Evolutionary conservation across 768 basidiomycete genomes (phyloP).

Genomic region (Hygrophoropsis aurantiaca): DNA sequence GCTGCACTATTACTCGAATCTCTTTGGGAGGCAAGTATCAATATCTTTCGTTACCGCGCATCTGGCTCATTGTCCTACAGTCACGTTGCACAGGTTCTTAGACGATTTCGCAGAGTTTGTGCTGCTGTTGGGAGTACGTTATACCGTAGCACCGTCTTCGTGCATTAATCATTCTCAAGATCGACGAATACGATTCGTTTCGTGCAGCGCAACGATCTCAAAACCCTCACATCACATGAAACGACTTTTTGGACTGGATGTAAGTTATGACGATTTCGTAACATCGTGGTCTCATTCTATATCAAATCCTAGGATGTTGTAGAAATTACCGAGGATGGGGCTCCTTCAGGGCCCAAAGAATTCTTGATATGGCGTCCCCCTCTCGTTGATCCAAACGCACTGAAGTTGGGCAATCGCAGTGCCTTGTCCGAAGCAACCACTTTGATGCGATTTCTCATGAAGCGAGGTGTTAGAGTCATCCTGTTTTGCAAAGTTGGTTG

Average conservation of each 20-base stretch:
- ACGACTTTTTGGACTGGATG: constrained; percentile 66
- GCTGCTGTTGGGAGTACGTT: constrained; percentile 73
- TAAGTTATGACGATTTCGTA: constrained; percentile 11
- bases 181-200: constrained; percentile 60
- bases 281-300: not conserved
- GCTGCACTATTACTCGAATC: constrained; percentile 80
- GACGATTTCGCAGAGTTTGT: constrained; percentile 74
- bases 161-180: constrained; percentile 46
- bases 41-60: not conserved
- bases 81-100: constrained; percentile 78
- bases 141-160: not conserved
- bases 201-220: constrained; percentile 85
- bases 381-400: constrained; percentile 52
- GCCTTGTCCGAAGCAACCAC: constrained; percentile 67
- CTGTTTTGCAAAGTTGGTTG: constrained; percentile 79
- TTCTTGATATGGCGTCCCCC: constrained; percentile 78
- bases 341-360: constrained; percentile 79
- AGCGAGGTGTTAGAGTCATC: constrained; percentile 75
- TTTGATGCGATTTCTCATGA: constrained; percentile 81
- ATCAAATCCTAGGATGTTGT: constrained; percentile 46
- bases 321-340: constrained; percentile 76
- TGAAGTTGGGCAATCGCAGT: constrained; percentile 52
- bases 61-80: constrained; percentile 33
- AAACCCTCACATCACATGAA: constrained; percentile 78
- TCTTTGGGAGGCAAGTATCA: constrained; percentile 67